Base-by-base conservation (phyloP, 1,284 basidiomycete species). In the Stereum hirsutum region DNA sequence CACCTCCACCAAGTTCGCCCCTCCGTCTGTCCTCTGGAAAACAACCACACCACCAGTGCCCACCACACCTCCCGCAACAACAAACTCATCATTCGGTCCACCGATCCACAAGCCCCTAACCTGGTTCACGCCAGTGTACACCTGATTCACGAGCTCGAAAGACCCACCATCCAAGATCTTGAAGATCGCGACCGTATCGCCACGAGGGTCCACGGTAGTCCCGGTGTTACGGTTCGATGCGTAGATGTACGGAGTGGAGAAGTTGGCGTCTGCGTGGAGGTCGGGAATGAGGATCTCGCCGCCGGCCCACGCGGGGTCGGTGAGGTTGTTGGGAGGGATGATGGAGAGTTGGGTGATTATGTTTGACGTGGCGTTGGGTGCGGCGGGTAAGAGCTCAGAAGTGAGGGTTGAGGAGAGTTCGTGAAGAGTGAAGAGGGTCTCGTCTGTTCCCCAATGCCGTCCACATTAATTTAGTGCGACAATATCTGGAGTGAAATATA, bases 221-320 rank as follows among this genome's bases (percentile, higher is more conserved):
- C 70, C 74, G 0, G 57, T 70, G 56, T 83, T 80, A 42, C 81
- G 70, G 61, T 85, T 85, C n/a, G 78, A 81, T 23, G 70, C 70
- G 60, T 83, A 85, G 46, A 85, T 70, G 53, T 75, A 79, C 0
- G 72, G 68, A 0, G 50, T 64, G 0, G 69, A 69, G 63, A 74
- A 81, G 10, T 57, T 47, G 4, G 8, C 14, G 31, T 17, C n/a
- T 2, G 49, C 34, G 14, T 69, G 72, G 2, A 71, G 66, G 5
- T 63, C 44, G 0, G 80, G 77, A 45, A 79, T 69, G 39, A 81
- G 68, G 48, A 83, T 74, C 53, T 67, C 65, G 2, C 57, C 61
- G 2, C 59, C 64, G 39, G 38, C 42, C 46, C 46, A 47, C 17
- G 57, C 51, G 52, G 65, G 62, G 33, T 49, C 39, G 2, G 55